Conservation (phyloP, 352 stramenopile genomes). For the Pythium plurisporium region DNA sequence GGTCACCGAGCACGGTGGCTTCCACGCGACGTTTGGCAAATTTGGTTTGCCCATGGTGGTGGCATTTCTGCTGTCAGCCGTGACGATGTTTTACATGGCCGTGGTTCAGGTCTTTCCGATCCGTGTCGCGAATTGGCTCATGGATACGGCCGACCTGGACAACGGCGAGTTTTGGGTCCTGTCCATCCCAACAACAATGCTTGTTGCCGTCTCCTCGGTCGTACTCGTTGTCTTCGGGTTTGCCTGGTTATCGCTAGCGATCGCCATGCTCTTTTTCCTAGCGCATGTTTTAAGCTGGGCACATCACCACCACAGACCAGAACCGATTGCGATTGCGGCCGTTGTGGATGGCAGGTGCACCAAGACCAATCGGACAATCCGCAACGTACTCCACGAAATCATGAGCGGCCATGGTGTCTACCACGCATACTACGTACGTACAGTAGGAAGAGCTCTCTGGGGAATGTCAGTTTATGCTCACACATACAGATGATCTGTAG, state of each 20-base stretch:
- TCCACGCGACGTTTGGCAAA: conserved; percentile 7
- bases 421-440: conserved; percentile 18
- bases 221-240: conserved; percentile 6
- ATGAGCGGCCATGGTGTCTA: conserved; percentile 6
- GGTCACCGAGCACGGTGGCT: background rate
- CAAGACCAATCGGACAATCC: background rate
- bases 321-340: background rate
- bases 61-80: conserved; percentile 5
- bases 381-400: conserved; percentile 1
- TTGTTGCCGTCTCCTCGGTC: background rate
- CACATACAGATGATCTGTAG: conserved; percentile 10
- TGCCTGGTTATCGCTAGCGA: conserved; percentile 3
- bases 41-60: conserved; percentile 13
- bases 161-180: conserved; percentile 24
- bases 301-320: background rate
- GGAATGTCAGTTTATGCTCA: too few relatives aligned
- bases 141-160: conserved; percentile 17
- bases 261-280: conserved; percentile 23
- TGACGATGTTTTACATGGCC: conserved; percentile 8
- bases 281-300: too few relatives aligned
- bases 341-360: background rate
- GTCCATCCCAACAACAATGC: background rate
- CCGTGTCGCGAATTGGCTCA: conserved; percentile 16
- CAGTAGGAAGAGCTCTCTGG: background rate
- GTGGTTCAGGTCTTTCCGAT: conserved; percentile 18